Conservation (phyloP, 1,284 basidiomycete species). For the Ceratobasidium sp. region DNA sequence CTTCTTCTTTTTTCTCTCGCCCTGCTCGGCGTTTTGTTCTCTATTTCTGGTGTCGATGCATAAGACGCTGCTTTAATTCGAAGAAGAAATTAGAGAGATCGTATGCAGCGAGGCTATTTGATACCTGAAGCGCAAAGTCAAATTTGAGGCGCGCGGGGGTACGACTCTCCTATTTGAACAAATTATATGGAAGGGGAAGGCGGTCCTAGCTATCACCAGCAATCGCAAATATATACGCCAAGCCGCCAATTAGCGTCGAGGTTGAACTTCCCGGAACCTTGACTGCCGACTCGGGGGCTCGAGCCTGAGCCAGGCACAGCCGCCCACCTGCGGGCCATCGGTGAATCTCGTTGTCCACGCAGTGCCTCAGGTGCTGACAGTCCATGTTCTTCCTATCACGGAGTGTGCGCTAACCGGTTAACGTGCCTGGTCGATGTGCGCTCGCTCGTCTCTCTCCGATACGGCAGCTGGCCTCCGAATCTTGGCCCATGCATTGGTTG, state of each 20-base stretch:
- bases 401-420: background rate
- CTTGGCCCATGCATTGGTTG: background rate
- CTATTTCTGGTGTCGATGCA: too few relatives aligned
- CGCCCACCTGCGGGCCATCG: background rate
- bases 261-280: background rate
- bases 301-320: background rate
- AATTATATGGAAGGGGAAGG: too few relatives aligned
- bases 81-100: too few relatives aligned
- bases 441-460: background rate
- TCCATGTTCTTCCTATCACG: background rate
- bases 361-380: conserved; percentile 1
- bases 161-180: too few relatives aligned
- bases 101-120: too few relatives aligned
- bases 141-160: too few relatives aligned
- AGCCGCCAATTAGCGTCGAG: background rate
- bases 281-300: background rate
- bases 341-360: background rate
- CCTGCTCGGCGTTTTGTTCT: too few relatives aligned
- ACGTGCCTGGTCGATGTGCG: background rate
- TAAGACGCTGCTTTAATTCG: too few relatives aligned
- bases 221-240: background rate
- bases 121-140: too few relatives aligned
- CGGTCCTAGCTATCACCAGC: background rate
- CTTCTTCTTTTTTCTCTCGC: too few relatives aligned
- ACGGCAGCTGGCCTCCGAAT: background rate